Conservation (phyloP, 2,329 filamentous ascomycete genomes). For the Trichoderma koningii region DNA sequence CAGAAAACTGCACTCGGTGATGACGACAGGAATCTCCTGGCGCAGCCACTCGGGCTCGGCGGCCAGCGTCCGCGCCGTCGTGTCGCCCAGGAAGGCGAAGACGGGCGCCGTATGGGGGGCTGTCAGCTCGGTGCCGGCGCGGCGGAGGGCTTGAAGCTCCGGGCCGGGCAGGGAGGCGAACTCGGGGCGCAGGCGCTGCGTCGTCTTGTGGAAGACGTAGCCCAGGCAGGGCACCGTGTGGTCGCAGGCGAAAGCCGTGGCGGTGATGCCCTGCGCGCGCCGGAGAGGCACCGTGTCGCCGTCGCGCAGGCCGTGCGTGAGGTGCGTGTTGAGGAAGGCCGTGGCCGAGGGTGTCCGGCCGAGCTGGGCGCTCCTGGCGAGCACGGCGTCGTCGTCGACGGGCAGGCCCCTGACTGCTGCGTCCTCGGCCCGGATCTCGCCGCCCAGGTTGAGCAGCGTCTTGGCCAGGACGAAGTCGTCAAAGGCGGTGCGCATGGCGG, state of each 20-base stretch:
- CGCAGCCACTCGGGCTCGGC: conserved; percentile 45
- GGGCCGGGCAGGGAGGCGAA: conserved; percentile 41
- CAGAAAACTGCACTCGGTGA: conserved; percentile 54
- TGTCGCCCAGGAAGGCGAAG: conserved; percentile 53
- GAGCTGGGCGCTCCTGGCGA: conserved; percentile 26
- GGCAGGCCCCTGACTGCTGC: conserved; percentile 28
- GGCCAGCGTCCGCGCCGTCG: conserved; percentile 45
- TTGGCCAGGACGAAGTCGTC: conserved; percentile 46
- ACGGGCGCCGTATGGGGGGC: conserved; percentile 43
- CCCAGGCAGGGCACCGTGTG: conserved; percentile 52
- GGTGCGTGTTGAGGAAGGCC: conserved; percentile 43
- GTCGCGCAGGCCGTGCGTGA: conserved; percentile 42
- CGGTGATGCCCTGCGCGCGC: conserved; percentile 42
- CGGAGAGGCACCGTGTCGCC: conserved; percentile 44
- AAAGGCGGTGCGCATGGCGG: conserved; percentile 43
- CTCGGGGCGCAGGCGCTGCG: conserved; percentile 44
- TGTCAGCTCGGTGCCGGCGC: conserved; percentile 45
- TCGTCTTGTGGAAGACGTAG: conserved; percentile 48
- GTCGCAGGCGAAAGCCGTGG: conserved; percentile 48
- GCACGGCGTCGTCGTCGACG: conserved; percentile 26
- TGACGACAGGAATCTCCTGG: conserved; percentile 47
- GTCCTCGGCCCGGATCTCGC: conserved; percentile 38
- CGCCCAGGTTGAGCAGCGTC: conserved; percentile 47
- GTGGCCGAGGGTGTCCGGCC: conserved; percentile 20
- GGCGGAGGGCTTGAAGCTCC: conserved; percentile 44